Base-by-base conservation (phyloP, 1,139 yeast species). In the Kodamaea anthophila region DNA sequence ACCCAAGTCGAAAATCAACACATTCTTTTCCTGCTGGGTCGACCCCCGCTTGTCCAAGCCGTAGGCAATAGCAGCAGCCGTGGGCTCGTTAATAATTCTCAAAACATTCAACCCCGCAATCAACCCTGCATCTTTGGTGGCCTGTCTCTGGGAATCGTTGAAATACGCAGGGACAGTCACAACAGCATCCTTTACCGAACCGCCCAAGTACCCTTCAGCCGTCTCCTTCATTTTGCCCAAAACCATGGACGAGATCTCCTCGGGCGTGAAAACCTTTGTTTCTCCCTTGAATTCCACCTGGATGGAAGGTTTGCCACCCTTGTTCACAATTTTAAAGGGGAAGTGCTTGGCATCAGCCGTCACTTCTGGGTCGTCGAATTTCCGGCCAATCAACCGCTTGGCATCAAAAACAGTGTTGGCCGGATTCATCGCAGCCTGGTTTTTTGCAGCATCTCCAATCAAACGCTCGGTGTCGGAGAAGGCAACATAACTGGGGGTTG, bases 131-230 rank as follows among this genome's bases (percentile, higher is more conserved):
- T 64, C 68, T 47, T 65, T 65, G 37, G 72, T 65, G 34, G 71
- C 70, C 51, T 65, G 72, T 55, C 72, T 59, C 50, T 65, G 72
- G 39, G 70, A 64, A 41, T 65, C 72, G 41, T 65, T 65, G 49
- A 65, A 65, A 47, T 65, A 65, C 36, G 72, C 72, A 38, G 72
- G 72, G 22, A 65, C 73, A 15, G 73, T 66, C 29, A 66, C 67
- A 38, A 66, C 73, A 23, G 73, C 73, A 41, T 65, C 67, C 35
- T 55, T 61, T 31, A 65, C 66, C 28, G 53, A 50, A 26, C 51
- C 47, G 37, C 71, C 67, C 38, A 65, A 54, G 44, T 51, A 63
- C 29, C 64, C 58, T 47, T 66, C 71, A 34, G 73, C 73, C 30
- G 66, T 62, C 49, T 65, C 70, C 49, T 58, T 65, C 72, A 66